Evolutionary conservation across 345 rosid genomes (phyloP).

Genomic region (Salix brachista): DNA sequence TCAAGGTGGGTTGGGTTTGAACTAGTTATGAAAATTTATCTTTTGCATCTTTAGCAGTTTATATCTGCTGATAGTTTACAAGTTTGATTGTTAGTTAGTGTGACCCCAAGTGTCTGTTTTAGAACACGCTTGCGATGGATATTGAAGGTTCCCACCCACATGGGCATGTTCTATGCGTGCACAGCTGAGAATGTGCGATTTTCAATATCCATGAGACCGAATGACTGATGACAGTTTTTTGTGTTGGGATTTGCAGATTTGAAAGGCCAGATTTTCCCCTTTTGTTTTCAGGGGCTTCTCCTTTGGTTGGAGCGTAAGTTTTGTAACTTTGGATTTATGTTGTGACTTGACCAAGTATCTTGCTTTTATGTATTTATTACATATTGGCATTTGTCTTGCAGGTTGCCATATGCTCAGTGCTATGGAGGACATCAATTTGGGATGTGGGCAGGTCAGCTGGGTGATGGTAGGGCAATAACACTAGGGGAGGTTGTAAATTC

Average conservation of each 20-base stretch:
- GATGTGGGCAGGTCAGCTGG: constrained; percentile 98
- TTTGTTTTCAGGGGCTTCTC: constrained; percentile 68
- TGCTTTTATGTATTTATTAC: background rate
- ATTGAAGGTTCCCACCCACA: too few relatives aligned
- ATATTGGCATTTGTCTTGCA: constrained; percentile 18
- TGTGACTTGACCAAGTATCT: too few relatives aligned
- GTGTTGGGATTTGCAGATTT: constrained; percentile 50
- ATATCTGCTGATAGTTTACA: background rate
- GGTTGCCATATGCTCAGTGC: constrained; percentile 86
- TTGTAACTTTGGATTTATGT: background rate
- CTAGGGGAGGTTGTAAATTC: constrained; percentile 82
- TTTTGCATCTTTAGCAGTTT: background rate
- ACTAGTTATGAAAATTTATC: background rate
- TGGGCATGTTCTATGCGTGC: too few relatives aligned
- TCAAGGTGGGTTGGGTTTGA: too few relatives aligned
- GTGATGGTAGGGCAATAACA: constrained; percentile 97
- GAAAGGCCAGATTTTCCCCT: constrained; percentile 83
- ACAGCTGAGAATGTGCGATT: too few relatives aligned
- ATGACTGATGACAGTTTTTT: background rate
- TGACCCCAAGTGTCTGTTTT: too few relatives aligned
- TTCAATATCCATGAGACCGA: background rate
- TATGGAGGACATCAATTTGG: constrained; percentile 99
- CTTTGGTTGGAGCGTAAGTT: constrained; percentile 72
- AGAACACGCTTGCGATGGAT: too few relatives aligned
- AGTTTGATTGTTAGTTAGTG: too few relatives aligned